Evolutionary conservation across 2,329 filamentous ascomycete genomes (phyloP).

Genomic region (Pseudogymnoascus sp.): DNA sequence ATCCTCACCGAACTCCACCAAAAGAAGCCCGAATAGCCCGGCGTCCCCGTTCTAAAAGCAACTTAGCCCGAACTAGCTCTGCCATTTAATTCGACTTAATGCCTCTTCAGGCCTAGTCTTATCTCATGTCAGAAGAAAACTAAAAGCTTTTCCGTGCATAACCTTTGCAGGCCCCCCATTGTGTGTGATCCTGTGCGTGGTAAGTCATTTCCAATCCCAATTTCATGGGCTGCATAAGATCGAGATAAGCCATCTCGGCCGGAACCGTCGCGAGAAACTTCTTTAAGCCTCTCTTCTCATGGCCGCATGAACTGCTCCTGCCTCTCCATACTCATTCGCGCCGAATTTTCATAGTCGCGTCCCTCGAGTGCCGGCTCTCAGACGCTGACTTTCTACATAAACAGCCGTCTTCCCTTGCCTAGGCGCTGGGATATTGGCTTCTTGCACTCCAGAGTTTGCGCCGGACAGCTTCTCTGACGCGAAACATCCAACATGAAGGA

Average conservation of each 20-base stretch:
- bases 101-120: not conserved
- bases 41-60: not conserved
- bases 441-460: constrained; percentile 6
- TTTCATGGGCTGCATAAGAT: constrained; percentile 6
- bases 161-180: not conserved
- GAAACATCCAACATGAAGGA: constrained; percentile 8
- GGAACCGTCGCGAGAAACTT: constrained; percentile 3
- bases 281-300: constrained; percentile 4
- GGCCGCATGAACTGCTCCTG: not conserved
- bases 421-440: not conserved
- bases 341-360: constrained; percentile 5
- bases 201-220: constrained; percentile 6
- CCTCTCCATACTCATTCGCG: not conserved
- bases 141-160: constrained; percentile 8
- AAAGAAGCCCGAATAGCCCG: not conserved
- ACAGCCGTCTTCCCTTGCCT: not conserved
- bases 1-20: not conserved
- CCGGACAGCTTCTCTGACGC: not conserved
- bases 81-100: not conserved
- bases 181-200: not conserved
- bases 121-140: constrained; percentile 4
- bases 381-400: constrained; percentile 7
- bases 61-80: not conserved
- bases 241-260: constrained; percentile 5
- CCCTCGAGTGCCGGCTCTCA: not conserved